These are phyloP conservation scores for Rhizophagus clarus DNA, from an alignment of 192 early-diverging fungal genomes.

Conservation along the genomic window DNA sequence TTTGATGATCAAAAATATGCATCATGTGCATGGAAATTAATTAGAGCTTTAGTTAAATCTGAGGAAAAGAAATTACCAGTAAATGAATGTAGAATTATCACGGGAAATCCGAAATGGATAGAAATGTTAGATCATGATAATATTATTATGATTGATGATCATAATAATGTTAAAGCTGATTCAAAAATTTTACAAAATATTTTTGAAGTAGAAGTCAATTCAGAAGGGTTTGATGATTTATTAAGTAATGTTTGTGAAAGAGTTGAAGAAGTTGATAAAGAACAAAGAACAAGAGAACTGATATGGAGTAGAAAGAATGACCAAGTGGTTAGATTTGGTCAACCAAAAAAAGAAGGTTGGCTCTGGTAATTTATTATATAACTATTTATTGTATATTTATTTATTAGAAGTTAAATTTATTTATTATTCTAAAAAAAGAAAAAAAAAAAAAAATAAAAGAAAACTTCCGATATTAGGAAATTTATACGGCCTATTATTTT, in stretches of 20 bases:
- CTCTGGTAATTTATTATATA: slow-evolving; percentile 2
- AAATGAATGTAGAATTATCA: slow-evolving; percentile 20
- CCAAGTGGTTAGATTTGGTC: slow-evolving; percentile 20
- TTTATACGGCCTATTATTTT: too few species aligned
- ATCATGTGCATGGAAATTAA: slow-evolving; percentile 29
- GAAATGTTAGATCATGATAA: slow-evolving; percentile 27
- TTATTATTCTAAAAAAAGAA: too few species aligned
- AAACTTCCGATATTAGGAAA: too few species aligned
- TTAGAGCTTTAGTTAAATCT: slow-evolving; percentile 9
- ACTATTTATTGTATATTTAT: not conserved
- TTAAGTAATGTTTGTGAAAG: slow-evolving; percentile 22
- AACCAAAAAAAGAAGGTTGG: not conserved
- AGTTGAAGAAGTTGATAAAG: slow-evolving; percentile 32
- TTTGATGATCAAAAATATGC: slow-evolving; percentile 32
- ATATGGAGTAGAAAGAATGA: slow-evolving; percentile 33
- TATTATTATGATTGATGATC: slow-evolving; percentile 19
- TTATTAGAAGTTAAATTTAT: too few species aligned
- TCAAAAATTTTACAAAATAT: slow-evolving; percentile 29
- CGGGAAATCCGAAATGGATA: slow-evolving; percentile 16
- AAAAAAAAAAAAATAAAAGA: too few species aligned
- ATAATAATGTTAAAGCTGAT: slow-evolving; percentile 18
- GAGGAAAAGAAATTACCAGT: not conserved
- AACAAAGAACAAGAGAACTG: slow-evolving; percentile 29
- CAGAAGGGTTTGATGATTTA: slow-evolving; percentile 15
- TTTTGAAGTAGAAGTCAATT: slow-evolving; percentile 13